phyloP scores from a whole-genome alignment of 2,329 filamentous ascomycete genomes.

The Didymella exigua region DNA sequence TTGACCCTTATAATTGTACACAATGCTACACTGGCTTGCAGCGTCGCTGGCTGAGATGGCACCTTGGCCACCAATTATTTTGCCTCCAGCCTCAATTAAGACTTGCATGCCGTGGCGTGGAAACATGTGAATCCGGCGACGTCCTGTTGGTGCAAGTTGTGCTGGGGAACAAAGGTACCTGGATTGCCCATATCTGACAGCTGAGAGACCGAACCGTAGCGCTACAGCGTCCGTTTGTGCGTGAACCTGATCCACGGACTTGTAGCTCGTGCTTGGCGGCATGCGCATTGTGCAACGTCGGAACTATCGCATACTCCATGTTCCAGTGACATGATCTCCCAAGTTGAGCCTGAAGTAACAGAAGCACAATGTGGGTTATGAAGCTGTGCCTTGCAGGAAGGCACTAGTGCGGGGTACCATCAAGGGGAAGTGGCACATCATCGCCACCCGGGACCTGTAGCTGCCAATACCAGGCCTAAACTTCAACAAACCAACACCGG shows the following conservation, averaged over 20 bases:
- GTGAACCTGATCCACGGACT: not conserved
- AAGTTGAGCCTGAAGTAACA: not conserved
- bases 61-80: conserved; percentile 12
- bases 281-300: not conserved
- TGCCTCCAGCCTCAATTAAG: conserved; percentile 4
- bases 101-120: conserved; percentile 12
- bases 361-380: not conserved
- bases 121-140: not conserved
- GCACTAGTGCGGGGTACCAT: conserved; percentile 1
- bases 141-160: not conserved
- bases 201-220: conserved; percentile 5
- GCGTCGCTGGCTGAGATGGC: conserved; percentile 24
- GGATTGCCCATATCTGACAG: not conserved
- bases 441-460: conserved; percentile 6
- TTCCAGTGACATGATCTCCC: not conserved
- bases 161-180: not conserved
- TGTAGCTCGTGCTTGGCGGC: not conserved
- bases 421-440: conserved; percentile 1
- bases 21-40: conserved; percentile 32
- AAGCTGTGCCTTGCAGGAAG: conserved; percentile 4
- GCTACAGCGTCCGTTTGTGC: not conserved
- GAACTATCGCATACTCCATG: not conserved
- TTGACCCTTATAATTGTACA: conserved; percentile 28
- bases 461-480: conserved; percentile 1
- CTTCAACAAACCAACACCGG: conserved; percentile 7